Base-by-base conservation (phyloP, 2,329 filamentous ascomycete genomes). In the Fusarium sp. region DNA sequence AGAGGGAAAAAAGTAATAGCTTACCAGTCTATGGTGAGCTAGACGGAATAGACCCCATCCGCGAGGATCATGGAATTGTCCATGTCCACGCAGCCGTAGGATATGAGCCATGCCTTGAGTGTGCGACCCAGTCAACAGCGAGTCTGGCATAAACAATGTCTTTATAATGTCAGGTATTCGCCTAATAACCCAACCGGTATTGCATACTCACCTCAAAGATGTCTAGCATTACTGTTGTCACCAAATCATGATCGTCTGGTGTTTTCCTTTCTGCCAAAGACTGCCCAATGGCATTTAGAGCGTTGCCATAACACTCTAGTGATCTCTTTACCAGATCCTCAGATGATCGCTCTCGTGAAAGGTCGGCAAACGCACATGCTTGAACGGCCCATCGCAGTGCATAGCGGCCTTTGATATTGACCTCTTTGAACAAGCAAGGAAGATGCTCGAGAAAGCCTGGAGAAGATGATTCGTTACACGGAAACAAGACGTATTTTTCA, bases 81-180 rank as follows among this genome's bases (percentile, higher is more conserved):
- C 69, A 26, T 70, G 61, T 8, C 76, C 77, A 13, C 76, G 71
- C 1, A 78, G 64, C 15, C 76, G 68, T 26, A 79, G 64, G 8
- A 78, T 77, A 26, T 78, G 75, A 5, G 75, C 76, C 75, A 79
- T 78, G 13, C 76, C 76, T 50, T 78, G 75, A 10, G 72, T 68
- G 55, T 79, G 77, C 24, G 73, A 70, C 40, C 72, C 72, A n/a
- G 59, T 58, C 13, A 60, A 39, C 11, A 64, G 29, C 11, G 63
- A 29, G 3, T 73, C 65, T 4, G 71, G 72, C 9, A 73, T 61
- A 52, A 75, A 77, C 13, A 78, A 52, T 8, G 74, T 73, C 77
- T 78, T 3, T 1, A 4, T 1, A 29, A 13, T 12, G 2, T 53
- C 26, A 53, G 29, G 24, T 5, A n/a, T n/a, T 35, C 3, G 15